Base-by-base conservation (phyloP, 163 green algal genomes). In the Trebouxiophyceae sp. region DNA sequence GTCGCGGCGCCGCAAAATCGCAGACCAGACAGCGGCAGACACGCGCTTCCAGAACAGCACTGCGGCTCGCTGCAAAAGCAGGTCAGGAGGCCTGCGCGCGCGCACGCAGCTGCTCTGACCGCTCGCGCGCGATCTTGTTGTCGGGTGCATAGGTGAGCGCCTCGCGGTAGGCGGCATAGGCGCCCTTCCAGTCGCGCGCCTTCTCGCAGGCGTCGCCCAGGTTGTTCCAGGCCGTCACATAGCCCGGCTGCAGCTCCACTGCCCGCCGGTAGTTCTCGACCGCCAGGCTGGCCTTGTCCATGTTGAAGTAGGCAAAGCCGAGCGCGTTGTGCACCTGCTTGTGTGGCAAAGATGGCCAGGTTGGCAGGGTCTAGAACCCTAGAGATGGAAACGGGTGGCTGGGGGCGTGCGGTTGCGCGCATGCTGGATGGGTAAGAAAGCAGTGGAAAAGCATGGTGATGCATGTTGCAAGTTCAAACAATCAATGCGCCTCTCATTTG, bases 201-300 rank as follows among this genome's bases (percentile, higher is more conserved):
- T 75, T 75, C 78, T 96, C 89, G 32, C 84, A 84, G 0, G 81
- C 90, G 71, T 97, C 90, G 20, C 91, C 90, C 55, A 99, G 81
- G 78, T 98, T 98, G 80, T 98, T 98, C 93, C 93, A 97, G n/a
- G 91, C 93, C 2, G 86, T 97, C 29, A 97, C 87, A 77, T 99
- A 99, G 6, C 87, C 89, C 5, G 93, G 91, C 77, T 97, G 90
- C 69, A 97, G 76, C 54, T 81, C 72, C n/a, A 97, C 86, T 6
- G 93, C 89, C 70, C 79, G 80, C 54, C 82, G 73, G 79, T 97
- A 99, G 69, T 96, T 80, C n/a, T 72, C 57, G 4, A 96, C 70
- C 0, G 93, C 93, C 47, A 84, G 45, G 1, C 89, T 73, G 22
- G 69, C 34, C 77, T 90, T 89, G 16, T 93, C 83, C 85, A 95